These are phyloP conservation scores for Emergomyces orientalis DNA, from an alignment of 2,329 filamentous ascomycete genomes.

Conservation along the genomic window DNA sequence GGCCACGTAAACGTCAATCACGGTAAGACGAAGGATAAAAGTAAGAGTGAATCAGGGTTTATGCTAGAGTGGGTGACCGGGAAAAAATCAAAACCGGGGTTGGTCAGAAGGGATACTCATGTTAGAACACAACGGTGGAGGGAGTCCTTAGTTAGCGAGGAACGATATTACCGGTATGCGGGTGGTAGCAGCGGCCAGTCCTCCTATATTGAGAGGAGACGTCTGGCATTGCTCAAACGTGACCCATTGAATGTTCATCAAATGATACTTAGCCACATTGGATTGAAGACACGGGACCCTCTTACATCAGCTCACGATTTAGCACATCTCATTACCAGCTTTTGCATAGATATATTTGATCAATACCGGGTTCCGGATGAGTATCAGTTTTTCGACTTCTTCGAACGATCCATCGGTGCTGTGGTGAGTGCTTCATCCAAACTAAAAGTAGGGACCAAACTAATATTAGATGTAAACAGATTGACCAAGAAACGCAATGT, in stretches of 20 bases:
- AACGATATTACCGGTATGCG: neutral
- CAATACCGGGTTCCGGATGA: constrained; percentile 43
- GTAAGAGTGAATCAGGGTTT: neutral
- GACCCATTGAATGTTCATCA: constrained; percentile 55
- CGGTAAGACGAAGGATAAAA: neutral
- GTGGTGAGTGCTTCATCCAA: constrained; percentile 19
- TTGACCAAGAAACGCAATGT: constrained; percentile 24
- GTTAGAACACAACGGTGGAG: neutral
- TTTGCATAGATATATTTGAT: constrained; percentile 54
- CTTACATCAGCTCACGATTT: constrained; percentile 55
- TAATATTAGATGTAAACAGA: constrained; percentile 1
- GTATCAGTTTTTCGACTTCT: constrained; percentile 54
- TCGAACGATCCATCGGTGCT: constrained; percentile 52
- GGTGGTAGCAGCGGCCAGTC: neutral
- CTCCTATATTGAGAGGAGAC: constrained; percentile 3
- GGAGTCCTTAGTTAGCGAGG: neutral
- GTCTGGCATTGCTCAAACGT: neutral
- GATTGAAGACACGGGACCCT: constrained; percentile 36
- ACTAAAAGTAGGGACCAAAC: neutral
- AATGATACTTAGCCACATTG: constrained; percentile 50
- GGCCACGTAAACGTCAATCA: neutral
- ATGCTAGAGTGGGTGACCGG: neutral
- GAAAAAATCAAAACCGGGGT: neutral
- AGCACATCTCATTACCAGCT: constrained; percentile 51
- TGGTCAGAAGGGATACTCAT: neutral